Evolutionary conservation across 345 rosid species (phyloP).

Genomic region (Toxicodendron radicans): DNA sequence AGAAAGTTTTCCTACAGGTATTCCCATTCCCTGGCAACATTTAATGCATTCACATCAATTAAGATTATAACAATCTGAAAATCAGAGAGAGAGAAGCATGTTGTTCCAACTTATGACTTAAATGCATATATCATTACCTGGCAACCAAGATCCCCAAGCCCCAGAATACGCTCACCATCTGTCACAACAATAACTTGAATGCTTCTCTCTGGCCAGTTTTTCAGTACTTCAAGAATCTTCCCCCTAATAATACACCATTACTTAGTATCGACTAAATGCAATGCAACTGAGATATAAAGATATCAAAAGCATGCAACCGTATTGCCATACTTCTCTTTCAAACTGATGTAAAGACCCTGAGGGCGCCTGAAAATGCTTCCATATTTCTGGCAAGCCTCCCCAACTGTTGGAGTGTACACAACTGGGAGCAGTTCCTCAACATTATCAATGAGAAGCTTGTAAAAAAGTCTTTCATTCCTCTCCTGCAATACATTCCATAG

Average conservation of each 20-base stretch:
- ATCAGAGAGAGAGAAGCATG: neutral
- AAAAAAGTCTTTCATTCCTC: slow-evolving; percentile 87
- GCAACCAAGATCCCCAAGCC: slow-evolving; percentile 99
- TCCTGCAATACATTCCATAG: slow-evolving; percentile 50
- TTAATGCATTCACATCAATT: neutral
- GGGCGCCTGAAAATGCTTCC: slow-evolving; percentile 92
- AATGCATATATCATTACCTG: slow-evolving; percentile 53
- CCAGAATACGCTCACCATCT: slow-evolving; percentile 93
- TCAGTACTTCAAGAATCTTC: slow-evolving; percentile 82
- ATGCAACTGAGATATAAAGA: slow-evolving; percentile 8
- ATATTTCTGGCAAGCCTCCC: slow-evolving; percentile 97
- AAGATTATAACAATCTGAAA: neutral
- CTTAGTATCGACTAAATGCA: slow-evolving; percentile 19
- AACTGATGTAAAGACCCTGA: slow-evolving; percentile 93
- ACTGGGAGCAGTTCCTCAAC: slow-evolving; percentile 92
- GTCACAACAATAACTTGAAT: slow-evolving; percentile 98
- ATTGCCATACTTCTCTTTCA: slow-evolving; percentile 76
- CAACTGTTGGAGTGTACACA: slow-evolving; percentile 96
- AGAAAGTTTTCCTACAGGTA: slow-evolving; percentile 89
- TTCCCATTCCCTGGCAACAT: slow-evolving; percentile 81
- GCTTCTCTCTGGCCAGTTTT: slow-evolving; percentile 91
- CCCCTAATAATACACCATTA: slow-evolving; percentile 50
- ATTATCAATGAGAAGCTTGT: slow-evolving; percentile 87
- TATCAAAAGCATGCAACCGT: neutral
- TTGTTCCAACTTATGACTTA: neutral